Percentiles rank a stretch among this genome's conserved stretches.
Conservation (phyloP, 2,329 filamentous ascomycete genomes). For the Penicillium griseofulvum region DNA sequence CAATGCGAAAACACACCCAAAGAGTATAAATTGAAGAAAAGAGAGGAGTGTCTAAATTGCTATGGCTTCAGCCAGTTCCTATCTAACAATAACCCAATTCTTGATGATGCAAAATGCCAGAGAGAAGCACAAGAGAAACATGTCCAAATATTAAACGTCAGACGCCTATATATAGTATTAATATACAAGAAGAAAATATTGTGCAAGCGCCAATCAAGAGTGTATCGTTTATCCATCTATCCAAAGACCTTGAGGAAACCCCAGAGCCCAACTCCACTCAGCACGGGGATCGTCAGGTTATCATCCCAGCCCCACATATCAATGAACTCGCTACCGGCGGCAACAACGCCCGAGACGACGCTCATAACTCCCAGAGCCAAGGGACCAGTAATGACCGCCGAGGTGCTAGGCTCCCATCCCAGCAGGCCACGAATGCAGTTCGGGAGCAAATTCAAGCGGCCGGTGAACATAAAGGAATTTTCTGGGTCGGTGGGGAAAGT, state of each 20-base stretch:
- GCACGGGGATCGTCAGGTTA: slow-evolving; percentile 91
- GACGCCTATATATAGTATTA: slow-evolving; percentile 2
- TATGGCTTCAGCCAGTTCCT: background rate
- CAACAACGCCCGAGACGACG: slow-evolving; percentile 82
- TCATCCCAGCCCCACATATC: slow-evolving; percentile 95
- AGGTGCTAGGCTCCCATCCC: slow-evolving; percentile 55
- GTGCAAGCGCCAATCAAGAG: slow-evolving; percentile 2
- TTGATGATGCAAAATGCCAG: slow-evolving; percentile 16
- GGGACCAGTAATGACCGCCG: slow-evolving; percentile 61
- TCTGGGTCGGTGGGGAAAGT: slow-evolving; percentile 66
- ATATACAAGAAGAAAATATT: background rate
- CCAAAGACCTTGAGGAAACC: slow-evolving; percentile 87
- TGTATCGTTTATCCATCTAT: slow-evolving; percentile 17
- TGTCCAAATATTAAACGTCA: slow-evolving; percentile 14
- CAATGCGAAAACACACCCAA: background rate
- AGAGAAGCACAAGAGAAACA: slow-evolving; percentile 1
- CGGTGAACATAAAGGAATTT: slow-evolving; percentile 77
- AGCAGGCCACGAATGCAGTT: slow-evolving; percentile 56
- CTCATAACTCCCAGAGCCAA: slow-evolving; percentile 77
- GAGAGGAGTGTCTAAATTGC: slow-evolving; percentile 1
- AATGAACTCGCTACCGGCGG: slow-evolving; percentile 82
- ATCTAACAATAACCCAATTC: slow-evolving; percentile 11
- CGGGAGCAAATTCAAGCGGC: slow-evolving; percentile 67
- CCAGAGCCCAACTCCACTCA: slow-evolving; percentile 87
- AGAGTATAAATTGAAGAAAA: background rate